Evolutionary conservation across 257 asterid species (phyloP), one percentile per base, ranked within the genome.

Genomic region (Thymus mandschuricus): DNA sequence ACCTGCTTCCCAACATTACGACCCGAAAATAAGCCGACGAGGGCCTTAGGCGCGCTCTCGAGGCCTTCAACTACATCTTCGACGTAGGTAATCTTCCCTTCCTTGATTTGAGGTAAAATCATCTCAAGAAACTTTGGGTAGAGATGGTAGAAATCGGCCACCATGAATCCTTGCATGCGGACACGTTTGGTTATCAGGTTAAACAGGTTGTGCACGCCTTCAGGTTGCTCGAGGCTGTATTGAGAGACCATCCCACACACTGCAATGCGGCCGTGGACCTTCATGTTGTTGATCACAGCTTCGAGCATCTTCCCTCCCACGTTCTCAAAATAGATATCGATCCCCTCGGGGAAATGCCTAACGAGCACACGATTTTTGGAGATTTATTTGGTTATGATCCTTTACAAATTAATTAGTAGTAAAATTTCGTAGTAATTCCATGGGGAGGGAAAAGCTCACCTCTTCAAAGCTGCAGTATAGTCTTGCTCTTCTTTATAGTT

Each of bases 211-310:
- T 75, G 71, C n/a, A 79, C 77, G 11, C 78, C 72, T 10, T 80
- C 81, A 0, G 76, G 79, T 58, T 69, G 41, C n/a, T 70, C 78
- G 5, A 74, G 79, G 41, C 82, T 78, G 70, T 84, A 84, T 8
- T 84, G 88, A 35, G 86, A 84, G 71, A 84, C 78, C 82, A 80
- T 77, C 40, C 81, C 87, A 60, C 85, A 78, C 1, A 64, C 82
- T 1, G 75, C 78, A 9, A 82, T 66, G 15, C 86, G 74, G 3
- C 86, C 84, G 6, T 35, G 69, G 49, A 45, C 2, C 1, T 33
- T 68, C 83, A 80, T 80, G 74, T 83, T 83, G 30, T 68, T 66
- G 30, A 83, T 82, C 62, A 80, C 87, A 1, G 85, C 87, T 33
- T 83, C 83, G 0, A 83, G 75, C 79, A 75, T 83, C 72, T 77